Evolutionary conservation across 2,329 filamentous ascomycete species (phyloP), one percentile per base, ranked within the genome.

Genomic region (Ophiostoma sp.): DNA sequence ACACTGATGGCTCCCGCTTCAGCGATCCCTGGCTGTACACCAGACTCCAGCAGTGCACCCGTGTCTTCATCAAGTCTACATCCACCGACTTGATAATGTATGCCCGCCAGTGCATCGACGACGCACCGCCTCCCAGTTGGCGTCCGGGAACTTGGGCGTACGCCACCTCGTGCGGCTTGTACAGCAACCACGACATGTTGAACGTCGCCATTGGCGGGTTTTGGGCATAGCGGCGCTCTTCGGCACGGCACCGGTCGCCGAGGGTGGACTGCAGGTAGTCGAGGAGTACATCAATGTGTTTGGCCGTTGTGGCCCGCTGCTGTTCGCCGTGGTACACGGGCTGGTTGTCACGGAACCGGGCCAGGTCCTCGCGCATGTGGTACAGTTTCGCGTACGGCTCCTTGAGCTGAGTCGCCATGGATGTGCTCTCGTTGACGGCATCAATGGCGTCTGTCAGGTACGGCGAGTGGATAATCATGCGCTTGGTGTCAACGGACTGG

Each of bases 371-470:
- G 15, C 81, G 81, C 75, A 87, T 83, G 74, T 87, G 86, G 61
- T 84, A 80, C 17, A 88, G 80, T n/a, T 85, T 79, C 6, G 79
- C 79, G 76, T 87, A 88, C 1, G 87, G 87, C 3, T 83, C 82
- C 22, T 80, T 79, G 75, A 87, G 80, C 33, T 76, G 78, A 71
- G 85, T 79, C n/a, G 72, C 78, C 7, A 82, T 80, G 55, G 77
- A 12, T 25, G 63, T 82, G 0, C 80, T 77, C 68, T 85, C 80
- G 57, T 79, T 80, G 5, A 87, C 82, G 15, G 85, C 84, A 36
- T 79, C 80, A 4, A 88, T 80, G 0, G 85, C 85, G 64, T 85
- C 83, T 75, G 84, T 82, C 39, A 88, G 81, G 72, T 85, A 79
- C 39, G 78, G 74, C 1, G 85, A 87, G 75, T 84, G 80, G 61